Percentiles rank a stretch among this genome's conserved stretches.
These are phyloP conservation scores for Ceratocystis destructans DNA, from an alignment of 2,329 filamentous ascomycete genomes.

Conservation along the genomic window DNA sequence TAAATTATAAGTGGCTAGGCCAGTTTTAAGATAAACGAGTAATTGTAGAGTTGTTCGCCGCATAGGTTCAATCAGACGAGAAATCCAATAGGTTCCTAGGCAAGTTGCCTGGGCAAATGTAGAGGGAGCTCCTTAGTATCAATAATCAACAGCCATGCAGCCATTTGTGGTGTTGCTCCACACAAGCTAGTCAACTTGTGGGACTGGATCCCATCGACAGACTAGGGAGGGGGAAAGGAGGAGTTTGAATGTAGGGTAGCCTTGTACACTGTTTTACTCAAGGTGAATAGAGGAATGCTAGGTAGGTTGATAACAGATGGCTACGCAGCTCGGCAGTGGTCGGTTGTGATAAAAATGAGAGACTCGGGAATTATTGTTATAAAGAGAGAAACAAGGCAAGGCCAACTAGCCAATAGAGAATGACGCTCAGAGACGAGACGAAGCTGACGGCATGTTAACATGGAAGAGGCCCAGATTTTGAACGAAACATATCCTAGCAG, in stretches of 20 bases:
- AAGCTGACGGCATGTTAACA: not conserved
- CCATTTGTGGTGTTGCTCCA: not conserved
- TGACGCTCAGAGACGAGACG: not conserved
- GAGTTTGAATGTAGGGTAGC: no score
- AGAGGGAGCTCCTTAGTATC: no score
- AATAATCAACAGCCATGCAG: not conserved
- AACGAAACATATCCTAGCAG: not conserved
- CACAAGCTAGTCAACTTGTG: not conserved
- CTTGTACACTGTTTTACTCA: not conserved
- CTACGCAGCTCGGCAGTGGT: not conserved
- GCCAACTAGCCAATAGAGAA: not conserved
- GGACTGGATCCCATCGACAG: not conserved
- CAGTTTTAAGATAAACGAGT: not conserved
- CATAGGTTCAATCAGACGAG: not conserved
- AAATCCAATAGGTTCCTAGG: no score
- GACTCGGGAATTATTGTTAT: no score
- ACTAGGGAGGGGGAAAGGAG: not conserved
- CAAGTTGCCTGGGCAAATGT: no score
- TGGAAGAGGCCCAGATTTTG: slow-evolving; percentile 6
- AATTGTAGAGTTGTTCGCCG: not conserved
- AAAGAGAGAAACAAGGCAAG: no score
- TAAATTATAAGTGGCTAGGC: not conserved
- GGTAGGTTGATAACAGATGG: not conserved
- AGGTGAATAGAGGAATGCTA: not conserved
- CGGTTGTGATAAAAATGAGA: not conserved